Evolutionary conservation across 2,329 filamentous ascomycete species (phyloP).

Genomic region (Paraphoma sp.): DNA sequence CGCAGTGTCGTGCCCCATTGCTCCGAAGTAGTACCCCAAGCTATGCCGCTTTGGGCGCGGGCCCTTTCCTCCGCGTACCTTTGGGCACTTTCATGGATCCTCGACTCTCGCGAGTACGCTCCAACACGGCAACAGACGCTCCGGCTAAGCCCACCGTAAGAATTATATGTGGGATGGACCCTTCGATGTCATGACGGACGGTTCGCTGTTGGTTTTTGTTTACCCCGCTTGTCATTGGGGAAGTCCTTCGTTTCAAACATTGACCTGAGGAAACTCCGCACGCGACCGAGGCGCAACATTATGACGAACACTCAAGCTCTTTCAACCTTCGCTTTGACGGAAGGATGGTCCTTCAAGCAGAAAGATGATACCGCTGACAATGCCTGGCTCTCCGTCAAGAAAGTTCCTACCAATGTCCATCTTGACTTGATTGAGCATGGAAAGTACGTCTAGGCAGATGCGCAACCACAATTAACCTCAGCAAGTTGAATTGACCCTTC

Average conservation of each 20-base stretch:
- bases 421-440: conserved; percentile 55
- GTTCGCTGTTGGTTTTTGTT: conserved; percentile 7
- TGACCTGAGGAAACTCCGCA: neutral
- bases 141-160: conserved; percentile 32
- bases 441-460: conserved; percentile 43
- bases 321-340: conserved; percentile 36
- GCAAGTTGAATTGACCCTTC: neutral
- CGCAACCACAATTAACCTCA: neutral
- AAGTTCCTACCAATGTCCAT: conserved; percentile 57
- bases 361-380: conserved; percentile 47
- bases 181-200: conserved; percentile 12
- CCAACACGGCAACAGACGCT: conserved; percentile 31
- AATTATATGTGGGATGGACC: conserved; percentile 32
- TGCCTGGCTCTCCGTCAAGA: conserved; percentile 53
- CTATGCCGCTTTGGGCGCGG: conserved; percentile 34
- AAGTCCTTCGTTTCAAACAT: conserved; percentile 1
- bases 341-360: conserved; percentile 57
- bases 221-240: conserved; percentile 15
- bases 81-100: conserved; percentile 25
- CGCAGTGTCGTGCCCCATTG: conserved; percentile 22
- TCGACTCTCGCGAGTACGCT: conserved; percentile 32
- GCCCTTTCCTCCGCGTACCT: conserved; percentile 14
- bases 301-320: conserved; percentile 37
- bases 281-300: conserved; percentile 5
- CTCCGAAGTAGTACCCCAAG: conserved; percentile 18